Percentiles rank a stretch among this genome's conserved stretches.
Evolutionary conservation across 2,329 filamentous ascomycete species (phyloP).

Genomic region (Leptographium radiaticola): DNA sequence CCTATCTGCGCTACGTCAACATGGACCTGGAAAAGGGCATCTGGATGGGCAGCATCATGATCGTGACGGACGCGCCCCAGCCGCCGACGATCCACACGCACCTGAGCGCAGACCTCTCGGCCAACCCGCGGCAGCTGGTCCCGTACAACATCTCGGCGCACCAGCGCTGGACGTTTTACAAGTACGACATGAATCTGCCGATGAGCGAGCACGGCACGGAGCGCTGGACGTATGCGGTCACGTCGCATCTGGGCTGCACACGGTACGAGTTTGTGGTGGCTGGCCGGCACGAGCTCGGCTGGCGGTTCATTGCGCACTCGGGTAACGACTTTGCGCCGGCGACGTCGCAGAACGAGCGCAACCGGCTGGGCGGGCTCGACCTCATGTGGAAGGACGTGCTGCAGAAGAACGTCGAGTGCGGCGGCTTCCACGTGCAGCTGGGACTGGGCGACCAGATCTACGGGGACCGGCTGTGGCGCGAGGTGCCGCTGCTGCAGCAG

Average conservation of each 20-base stretch:
- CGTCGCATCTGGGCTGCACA: constrained; percentile 93
- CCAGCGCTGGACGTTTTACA: constrained; percentile 90
- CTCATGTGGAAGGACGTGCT: constrained; percentile 99
- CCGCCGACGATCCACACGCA: constrained; percentile 95
- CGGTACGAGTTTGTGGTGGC: constrained; percentile 95
- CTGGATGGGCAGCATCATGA: constrained; percentile 87
- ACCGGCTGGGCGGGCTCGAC: constrained; percentile 74
- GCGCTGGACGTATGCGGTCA: constrained; percentile 97
- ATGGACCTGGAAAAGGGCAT: constrained; percentile 88
- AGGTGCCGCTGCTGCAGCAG: constrained; percentile 84
- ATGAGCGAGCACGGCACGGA: constrained; percentile 75
- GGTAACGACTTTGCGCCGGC: constrained; percentile 90
- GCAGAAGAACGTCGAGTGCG: constrained; percentile 92
- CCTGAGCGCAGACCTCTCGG: constrained; percentile 76
- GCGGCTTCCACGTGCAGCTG: constrained; percentile 88
- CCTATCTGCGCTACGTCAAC: constrained; percentile 89
- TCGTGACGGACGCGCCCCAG: constrained; percentile 82
- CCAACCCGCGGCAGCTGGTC: constrained; percentile 79
- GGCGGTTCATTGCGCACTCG: constrained; percentile 92
- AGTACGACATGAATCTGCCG: constrained; percentile 78
- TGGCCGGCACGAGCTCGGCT: constrained; percentile 76
- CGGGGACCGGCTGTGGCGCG: constrained; percentile 90
- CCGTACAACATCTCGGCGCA: constrained; percentile 75
- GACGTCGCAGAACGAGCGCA: constrained; percentile 74
- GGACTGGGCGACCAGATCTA: constrained; percentile 92